A percentile compares a stretch with the other conserved stretches of the same genome.
These are phyloP conservation scores for Hypoxylon perforatum DNA, from an alignment of 495 filamentous ascomycete species.

Conservation along the genomic window DNA sequence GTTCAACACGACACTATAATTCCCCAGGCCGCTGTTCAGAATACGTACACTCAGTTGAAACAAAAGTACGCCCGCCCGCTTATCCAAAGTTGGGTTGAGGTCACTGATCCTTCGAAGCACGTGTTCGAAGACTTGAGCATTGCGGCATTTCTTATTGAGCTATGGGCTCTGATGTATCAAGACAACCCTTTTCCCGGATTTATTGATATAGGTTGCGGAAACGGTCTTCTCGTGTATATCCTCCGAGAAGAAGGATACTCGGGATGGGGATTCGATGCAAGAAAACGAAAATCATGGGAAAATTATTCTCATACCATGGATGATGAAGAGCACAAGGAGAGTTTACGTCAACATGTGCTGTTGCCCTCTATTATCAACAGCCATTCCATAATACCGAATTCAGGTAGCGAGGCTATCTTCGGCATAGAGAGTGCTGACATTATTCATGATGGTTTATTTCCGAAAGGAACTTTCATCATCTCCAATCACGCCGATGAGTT, in stretches of 20 bases:
- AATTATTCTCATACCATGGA: slow-evolving; percentile 65
- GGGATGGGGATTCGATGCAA: slow-evolving; percentile 93
- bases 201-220: slow-evolving; percentile 95
- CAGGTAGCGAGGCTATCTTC: slow-evolving; percentile 23
- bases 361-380: slow-evolving; percentile 68
- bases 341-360: slow-evolving; percentile 76
- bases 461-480: slow-evolving; percentile 85
- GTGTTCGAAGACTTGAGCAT: slow-evolving; percentile 96
- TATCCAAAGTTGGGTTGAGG: slow-evolving; percentile 79
- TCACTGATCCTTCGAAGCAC: slow-evolving; percentile 88
- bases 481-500: slow-evolving; percentile 97
- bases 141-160: slow-evolving; percentile 90
- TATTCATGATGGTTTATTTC: slow-evolving; percentile 78
- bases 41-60: slow-evolving; percentile 86
- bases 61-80: slow-evolving; percentile 74
- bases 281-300: slow-evolving; percentile 83
- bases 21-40: slow-evolving; percentile 76
- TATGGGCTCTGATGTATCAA: slow-evolving; percentile 89
- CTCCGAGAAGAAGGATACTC: slow-evolving; percentile 82
- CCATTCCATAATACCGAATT: slow-evolving; percentile 6
- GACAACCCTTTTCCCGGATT: slow-evolving; percentile 79
- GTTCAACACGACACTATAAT: slow-evolving; percentile 82
- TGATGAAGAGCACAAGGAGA: slow-evolving; percentile 45
- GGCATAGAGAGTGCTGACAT: slow-evolving; percentile 44
- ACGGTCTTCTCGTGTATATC: slow-evolving; percentile 90